A percentile compares a stretch with the other conserved stretches of the same genome.
These are phyloP conservation scores for Acanthamoeba lugdunensis DNA, from an alignment of 208 protist genomes.

Conservation along the genomic window DNA sequence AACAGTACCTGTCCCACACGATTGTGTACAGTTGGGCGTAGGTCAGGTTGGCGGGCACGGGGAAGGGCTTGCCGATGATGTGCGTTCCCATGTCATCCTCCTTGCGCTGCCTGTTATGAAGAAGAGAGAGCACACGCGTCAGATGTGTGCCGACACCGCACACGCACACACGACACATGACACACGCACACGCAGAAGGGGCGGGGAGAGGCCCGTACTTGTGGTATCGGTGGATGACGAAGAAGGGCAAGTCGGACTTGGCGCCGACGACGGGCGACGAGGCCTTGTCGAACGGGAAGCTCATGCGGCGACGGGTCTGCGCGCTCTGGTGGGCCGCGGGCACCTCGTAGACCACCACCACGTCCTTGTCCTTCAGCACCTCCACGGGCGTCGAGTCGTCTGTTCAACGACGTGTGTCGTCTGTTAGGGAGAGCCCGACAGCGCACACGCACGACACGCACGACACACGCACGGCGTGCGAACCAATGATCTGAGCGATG, in stretches of 20 bases:
- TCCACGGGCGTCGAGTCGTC: conserved; percentile 20
- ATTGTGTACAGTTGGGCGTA: conserved; percentile 39
- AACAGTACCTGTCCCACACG: conserved; percentile 5
- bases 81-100: background rate
- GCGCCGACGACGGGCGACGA: conserved; percentile 1
- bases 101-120: background rate
- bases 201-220: background rate
- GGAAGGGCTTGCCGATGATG: conserved; percentile 37
- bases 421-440: no score
- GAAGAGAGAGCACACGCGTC: background rate
- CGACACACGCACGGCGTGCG: no score
- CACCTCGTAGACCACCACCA: conserved; percentile 27
- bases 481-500: conserved; percentile 11
- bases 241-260: background rate
- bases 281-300: conserved; percentile 46
- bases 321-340: conserved; percentile 14
- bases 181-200: background rate
- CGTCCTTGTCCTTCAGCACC: conserved; percentile 28
- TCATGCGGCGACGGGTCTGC: conserved; percentile 4
- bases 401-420: background rate
- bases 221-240: conserved; percentile 26
- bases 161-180: no score
- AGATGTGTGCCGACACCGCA: background rate
- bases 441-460: no score
- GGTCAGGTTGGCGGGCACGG: conserved; percentile 4